Evolutionary conservation across 1,139 yeast genomes (phyloP).

Genomic region (Hansenula lynferdii): DNA sequence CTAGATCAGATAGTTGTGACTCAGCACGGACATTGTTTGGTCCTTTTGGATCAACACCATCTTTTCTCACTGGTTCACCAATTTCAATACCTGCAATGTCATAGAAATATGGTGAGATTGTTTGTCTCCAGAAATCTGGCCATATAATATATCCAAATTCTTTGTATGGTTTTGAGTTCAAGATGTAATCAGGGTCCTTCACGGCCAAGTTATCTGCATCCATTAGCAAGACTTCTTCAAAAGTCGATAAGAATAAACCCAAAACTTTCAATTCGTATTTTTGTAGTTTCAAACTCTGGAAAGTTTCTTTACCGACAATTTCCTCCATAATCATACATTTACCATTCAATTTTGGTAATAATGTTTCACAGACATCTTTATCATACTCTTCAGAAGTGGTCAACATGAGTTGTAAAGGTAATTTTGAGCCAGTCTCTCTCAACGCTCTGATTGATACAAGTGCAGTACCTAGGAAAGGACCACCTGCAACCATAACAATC

Average conservation of each 20-base stretch:
- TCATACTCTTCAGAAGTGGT: slow-evolving; percentile 48
- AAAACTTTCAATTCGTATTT: slow-evolving; percentile 57
- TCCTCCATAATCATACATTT: slow-evolving; percentile 47
- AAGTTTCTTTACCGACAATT: slow-evolving; percentile 35
- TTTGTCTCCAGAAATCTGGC: slow-evolving; percentile 68
- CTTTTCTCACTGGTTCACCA: slow-evolving; percentile 26
- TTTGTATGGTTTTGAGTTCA: slow-evolving; percentile 27
- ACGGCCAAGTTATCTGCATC: slow-evolving; percentile 60
- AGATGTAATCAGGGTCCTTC: slow-evolving; percentile 43
- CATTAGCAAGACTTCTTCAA: slow-evolving; percentile 49
- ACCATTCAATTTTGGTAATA: slow-evolving; percentile 48
- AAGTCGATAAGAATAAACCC: slow-evolving; percentile 50
- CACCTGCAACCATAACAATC: slow-evolving; percentile 62
- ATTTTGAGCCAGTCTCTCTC: slow-evolving; percentile 46
- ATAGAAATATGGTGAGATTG: slow-evolving; percentile 52
- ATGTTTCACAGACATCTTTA: slow-evolving; percentile 43
- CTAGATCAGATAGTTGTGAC: slow-evolving; percentile 45
- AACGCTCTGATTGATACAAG: slow-evolving; percentile 48
- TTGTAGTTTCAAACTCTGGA: slow-evolving; percentile 38
- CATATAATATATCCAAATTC: slow-evolving; percentile 35
- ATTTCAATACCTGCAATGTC: slow-evolving; percentile 38
- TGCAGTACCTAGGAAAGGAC: slow-evolving; percentile 50
- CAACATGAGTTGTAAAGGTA: slow-evolving; percentile 58
- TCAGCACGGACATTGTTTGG: slow-evolving; percentile 20
- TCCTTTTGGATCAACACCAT: slow-evolving; percentile 27